phyloP scores from a whole-genome alignment of 139 green algal species.

The Micromonas commoda region DNA sequence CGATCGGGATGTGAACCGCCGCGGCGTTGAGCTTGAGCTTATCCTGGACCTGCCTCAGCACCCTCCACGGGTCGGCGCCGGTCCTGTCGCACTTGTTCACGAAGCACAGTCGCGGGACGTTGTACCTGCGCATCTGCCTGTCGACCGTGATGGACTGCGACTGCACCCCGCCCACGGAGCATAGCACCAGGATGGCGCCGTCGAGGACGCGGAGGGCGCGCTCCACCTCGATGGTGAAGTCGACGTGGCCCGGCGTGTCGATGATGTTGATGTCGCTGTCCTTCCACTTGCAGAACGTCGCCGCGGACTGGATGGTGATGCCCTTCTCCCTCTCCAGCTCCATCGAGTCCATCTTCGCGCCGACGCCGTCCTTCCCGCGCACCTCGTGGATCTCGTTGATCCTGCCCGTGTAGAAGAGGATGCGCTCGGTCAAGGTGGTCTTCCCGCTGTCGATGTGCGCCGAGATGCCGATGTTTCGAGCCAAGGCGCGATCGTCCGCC shows the following conservation, averaged over 20 bases:
- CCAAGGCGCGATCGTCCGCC: slow-evolving; percentile 39
- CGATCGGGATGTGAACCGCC: slow-evolving; percentile 86
- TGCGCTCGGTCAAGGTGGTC: slow-evolving; percentile 95
- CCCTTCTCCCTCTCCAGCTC: slow-evolving; percentile 98
- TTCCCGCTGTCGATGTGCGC: slow-evolving; percentile 99
- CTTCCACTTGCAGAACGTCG: slow-evolving; percentile 87
- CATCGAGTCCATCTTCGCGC: slow-evolving; percentile 98
- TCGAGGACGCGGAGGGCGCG: slow-evolving; percentile 92
- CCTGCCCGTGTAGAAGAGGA: slow-evolving; percentile 95
- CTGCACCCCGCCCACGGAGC: slow-evolving; percentile 84
- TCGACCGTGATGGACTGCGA: slow-evolving; percentile 92
- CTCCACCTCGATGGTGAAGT: slow-evolving; percentile 99
- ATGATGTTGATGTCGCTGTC: slow-evolving; percentile 97
- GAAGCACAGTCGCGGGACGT: slow-evolving; percentile 83
- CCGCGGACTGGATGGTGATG: slow-evolving; percentile 97
- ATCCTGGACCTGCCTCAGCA: slow-evolving; percentile 44
- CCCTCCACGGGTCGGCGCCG: slow-evolving; percentile 75
- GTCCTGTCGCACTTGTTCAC: slow-evolving; percentile 77
- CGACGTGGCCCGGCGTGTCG: slow-evolving; percentile 74
- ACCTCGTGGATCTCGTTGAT: slow-evolving; percentile 98
- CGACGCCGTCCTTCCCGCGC: slow-evolving; percentile 90
- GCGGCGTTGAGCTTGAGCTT: slow-evolving; percentile 78
- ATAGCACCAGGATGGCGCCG: slow-evolving; percentile 94
- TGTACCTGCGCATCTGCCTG: slow-evolving; percentile 89
- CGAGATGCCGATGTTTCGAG: slow-evolving; percentile 76